Conservation (phyloP, 805 yeast genomes). For the Yarrowia osloensis region DNA sequence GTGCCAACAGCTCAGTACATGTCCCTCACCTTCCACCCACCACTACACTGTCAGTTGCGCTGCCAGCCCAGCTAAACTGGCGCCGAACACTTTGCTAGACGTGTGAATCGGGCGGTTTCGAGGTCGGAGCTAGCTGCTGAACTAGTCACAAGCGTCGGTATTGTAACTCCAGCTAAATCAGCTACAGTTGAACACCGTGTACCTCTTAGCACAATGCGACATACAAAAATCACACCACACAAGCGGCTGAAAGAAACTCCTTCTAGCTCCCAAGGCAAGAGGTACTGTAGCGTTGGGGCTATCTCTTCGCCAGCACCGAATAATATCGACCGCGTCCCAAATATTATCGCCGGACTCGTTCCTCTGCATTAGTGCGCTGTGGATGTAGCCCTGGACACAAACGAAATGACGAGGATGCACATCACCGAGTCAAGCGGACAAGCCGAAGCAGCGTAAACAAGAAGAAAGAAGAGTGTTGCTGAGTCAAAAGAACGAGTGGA, state of each 20-base stretch:
- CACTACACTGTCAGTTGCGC: no score
- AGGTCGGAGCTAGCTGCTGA: no score
- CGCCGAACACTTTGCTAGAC: no score
- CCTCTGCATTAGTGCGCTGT: slow-evolving; percentile 5
- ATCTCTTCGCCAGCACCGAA: background rate
- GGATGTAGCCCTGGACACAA: slow-evolving; percentile 5
- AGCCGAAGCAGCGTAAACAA: background rate
- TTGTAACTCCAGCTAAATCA: no score
- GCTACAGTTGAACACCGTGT: no score
- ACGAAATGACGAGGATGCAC: background rate
- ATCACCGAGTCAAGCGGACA: background rate
- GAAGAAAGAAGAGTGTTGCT: background rate
- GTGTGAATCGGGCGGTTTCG: no score
- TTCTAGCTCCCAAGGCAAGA: background rate
- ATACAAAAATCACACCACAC: background rate
- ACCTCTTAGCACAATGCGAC: no score
- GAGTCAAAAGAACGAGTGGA: background rate
- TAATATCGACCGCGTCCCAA: background rate
- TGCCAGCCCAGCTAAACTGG: no score
- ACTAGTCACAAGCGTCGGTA: no score
- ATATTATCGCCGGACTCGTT: slow-evolving; percentile 18
- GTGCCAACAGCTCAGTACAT: no score
- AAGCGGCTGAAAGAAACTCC: background rate
- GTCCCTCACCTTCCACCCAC: no score
- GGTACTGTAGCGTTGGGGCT: background rate